phyloP scores from a whole-genome alignment of 2,329 filamentous ascomycete species.

The Diaporthe citriasiana region DNA sequence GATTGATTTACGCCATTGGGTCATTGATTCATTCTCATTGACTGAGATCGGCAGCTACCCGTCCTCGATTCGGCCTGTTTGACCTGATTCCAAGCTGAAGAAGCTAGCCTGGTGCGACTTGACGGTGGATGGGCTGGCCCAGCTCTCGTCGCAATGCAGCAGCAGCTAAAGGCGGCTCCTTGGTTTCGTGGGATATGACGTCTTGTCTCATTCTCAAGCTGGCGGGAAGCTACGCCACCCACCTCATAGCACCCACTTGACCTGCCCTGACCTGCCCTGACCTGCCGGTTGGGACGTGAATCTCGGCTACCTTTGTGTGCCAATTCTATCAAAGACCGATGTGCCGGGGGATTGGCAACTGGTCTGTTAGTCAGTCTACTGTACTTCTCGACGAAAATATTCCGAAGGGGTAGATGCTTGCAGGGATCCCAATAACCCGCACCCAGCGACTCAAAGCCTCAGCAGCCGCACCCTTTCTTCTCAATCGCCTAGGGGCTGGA shows the following conservation, averaged over 20 bases:
- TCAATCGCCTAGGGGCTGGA: not conserved
- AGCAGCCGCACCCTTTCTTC: not conserved
- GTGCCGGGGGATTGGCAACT: not conserved
- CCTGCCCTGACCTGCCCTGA: constrained; percentile 15
- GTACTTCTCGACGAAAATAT: not conserved
- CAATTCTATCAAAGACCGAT: not conserved
- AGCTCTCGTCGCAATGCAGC: not conserved
- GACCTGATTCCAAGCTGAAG: constrained; percentile 29
- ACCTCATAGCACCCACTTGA: constrained; percentile 37
- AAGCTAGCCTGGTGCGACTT: constrained; percentile 30
- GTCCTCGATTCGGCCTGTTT: constrained; percentile 18
- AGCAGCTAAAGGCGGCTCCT: constrained; percentile 27
- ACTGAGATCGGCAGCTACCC: constrained; percentile 22
- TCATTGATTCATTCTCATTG: constrained; percentile 25
- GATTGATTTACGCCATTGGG: constrained; percentile 28
- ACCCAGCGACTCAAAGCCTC: not conserved
- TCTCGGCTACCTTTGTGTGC: not conserved
- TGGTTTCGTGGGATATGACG: constrained; percentile 27
- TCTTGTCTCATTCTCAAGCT: constrained; percentile 25
- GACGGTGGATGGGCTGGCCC: constrained; percentile 3
- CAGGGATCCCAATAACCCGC: not conserved
- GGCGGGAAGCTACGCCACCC: constrained; percentile 32
- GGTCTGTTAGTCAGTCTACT: not conserved
- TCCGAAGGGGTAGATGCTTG: not conserved
- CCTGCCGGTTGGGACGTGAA: constrained; percentile 10